These are phyloP conservation scores for Exophiala mesophila DNA, from an alignment of 2,329 filamentous ascomycete genomes.

Conservation along the genomic window DNA sequence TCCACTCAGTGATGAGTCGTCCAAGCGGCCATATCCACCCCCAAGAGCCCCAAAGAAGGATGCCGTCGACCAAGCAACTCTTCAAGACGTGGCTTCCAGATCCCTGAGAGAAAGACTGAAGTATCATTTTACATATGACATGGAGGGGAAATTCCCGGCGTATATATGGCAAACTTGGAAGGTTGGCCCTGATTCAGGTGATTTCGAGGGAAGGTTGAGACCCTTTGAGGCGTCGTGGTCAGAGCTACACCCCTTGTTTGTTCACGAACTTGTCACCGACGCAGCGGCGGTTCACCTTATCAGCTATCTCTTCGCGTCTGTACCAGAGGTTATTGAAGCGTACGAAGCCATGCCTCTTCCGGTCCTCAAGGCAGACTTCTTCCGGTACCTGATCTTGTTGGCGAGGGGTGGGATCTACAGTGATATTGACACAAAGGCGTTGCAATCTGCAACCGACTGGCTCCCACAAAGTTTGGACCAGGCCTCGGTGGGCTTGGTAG, in stretches of 20 bases:
- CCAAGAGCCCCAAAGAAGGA: constrained; percentile 38
- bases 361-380: constrained; percentile 74
- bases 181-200: constrained; percentile 67
- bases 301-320: constrained; percentile 76
- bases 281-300: constrained; percentile 75
- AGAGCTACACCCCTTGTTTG: constrained; percentile 77
- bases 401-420: constrained; percentile 79
- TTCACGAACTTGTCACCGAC: constrained; percentile 97
- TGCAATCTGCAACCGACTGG: constrained; percentile 83
- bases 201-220: constrained; percentile 71
- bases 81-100: constrained; percentile 67
- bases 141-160: constrained; percentile 82
- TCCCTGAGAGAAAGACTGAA: constrained; percentile 74
- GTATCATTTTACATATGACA: constrained; percentile 91
- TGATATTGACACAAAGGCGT: constrained; percentile 84
- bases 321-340: constrained; percentile 73
- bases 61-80: constrained; percentile 51
- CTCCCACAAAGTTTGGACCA: constrained; percentile 72
- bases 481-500: constrained; percentile 73
- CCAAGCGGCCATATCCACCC: constrained; percentile 27
- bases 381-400: constrained; percentile 69
- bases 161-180: constrained; percentile 99
- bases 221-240: constrained; percentile 87
- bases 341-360: constrained; percentile 68
- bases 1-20: constrained; percentile 28